Percentiles rank a stretch among this genome's conserved stretches.
phyloP scores from a whole-genome alignment of 192 early-diverging fungal species.

The Coemansia furcata region DNA sequence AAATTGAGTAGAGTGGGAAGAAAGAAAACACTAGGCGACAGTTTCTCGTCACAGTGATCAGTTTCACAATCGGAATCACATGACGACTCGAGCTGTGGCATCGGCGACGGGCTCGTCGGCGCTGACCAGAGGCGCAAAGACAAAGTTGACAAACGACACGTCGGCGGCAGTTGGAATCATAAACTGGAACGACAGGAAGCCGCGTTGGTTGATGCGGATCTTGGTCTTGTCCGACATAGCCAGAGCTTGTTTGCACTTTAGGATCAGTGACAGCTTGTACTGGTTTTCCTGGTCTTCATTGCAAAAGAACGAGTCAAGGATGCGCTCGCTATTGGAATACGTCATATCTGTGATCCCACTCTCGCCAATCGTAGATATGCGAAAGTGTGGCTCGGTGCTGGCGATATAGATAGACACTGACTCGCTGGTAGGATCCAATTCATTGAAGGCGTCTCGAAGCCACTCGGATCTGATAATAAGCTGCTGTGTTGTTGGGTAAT shows the following conservation, averaged over 20 bases:
- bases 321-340: conserved; percentile 56
- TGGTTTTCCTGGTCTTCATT: conserved; percentile 43
- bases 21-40: neutral
- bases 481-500: conserved; percentile 40
- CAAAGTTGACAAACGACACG: conserved; percentile 50
- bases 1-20: neutral
- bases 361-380: conserved; percentile 49
- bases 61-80: neutral
- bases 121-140: conserved; percentile 37
- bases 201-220: conserved; percentile 53
- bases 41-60: neutral
- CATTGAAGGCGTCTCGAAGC: conserved; percentile 58
- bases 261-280: conserved; percentile 49
- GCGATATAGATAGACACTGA: conserved; percentile 46
- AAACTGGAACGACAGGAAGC: conserved; percentile 58
- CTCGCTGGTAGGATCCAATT: conserved; percentile 58
- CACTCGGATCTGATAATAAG: conserved; percentile 57
- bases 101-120: conserved; percentile 14
- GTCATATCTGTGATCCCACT: conserved; percentile 57
- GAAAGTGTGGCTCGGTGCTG: conserved; percentile 50
- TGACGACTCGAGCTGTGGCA: neutral
- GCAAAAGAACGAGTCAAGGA: conserved; percentile 57
- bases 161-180: conserved; percentile 52
- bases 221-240: conserved; percentile 55
- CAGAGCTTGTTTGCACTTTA: conserved; percentile 52